Conservation (phyloP, 2,329 filamentous ascomycete genomes). For the Exutisphaerella laricina region DNA sequence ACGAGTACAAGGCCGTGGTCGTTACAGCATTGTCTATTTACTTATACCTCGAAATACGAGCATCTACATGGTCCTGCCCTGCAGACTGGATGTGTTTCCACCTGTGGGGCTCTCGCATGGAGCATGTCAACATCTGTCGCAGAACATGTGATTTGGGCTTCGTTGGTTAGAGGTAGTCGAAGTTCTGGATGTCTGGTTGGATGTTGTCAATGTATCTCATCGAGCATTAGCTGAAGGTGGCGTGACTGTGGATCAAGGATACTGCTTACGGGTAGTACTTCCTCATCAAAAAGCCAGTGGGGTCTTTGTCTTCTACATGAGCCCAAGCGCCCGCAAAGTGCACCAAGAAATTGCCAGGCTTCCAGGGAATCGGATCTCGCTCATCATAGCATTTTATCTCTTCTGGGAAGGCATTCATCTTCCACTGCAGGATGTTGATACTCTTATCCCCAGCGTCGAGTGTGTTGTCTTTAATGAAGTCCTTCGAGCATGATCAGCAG, state of each 20-base stretch:
- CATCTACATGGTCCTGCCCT: too few relatives aligned
- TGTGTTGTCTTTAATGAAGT: constrained; percentile 24
- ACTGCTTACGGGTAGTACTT: constrained; percentile 31
- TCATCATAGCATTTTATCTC: constrained; percentile 37
- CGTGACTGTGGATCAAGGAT: too few relatives aligned
- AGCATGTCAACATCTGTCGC: too few relatives aligned
- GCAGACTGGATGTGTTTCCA: too few relatives aligned
- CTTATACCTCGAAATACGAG: too few relatives aligned
- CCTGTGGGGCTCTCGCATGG: too few relatives aligned
- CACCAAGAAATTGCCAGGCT: constrained; percentile 31
- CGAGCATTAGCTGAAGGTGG: too few relatives aligned
- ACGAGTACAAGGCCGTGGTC: too few relatives aligned
- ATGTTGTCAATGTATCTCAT: neutral
- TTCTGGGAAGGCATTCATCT: constrained; percentile 38
- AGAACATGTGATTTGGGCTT: too few relatives aligned
- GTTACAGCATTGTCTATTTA: too few relatives aligned
- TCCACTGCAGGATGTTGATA: constrained; percentile 33
- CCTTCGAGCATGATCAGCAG: constrained; percentile 13
- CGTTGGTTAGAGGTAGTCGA: neutral
- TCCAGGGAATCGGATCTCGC: constrained; percentile 28
- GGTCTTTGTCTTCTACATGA: constrained; percentile 36
- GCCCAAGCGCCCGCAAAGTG: constrained; percentile 40
- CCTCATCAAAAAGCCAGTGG: constrained; percentile 36
- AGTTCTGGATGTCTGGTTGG: neutral
- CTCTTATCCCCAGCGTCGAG: constrained; percentile 9